Percentiles rank a stretch among this genome's conserved stretches.
Evolutionary conservation across 192 early-diverging fungal genomes (phyloP).

Genomic region (Rhizophagus sp.): DNA sequence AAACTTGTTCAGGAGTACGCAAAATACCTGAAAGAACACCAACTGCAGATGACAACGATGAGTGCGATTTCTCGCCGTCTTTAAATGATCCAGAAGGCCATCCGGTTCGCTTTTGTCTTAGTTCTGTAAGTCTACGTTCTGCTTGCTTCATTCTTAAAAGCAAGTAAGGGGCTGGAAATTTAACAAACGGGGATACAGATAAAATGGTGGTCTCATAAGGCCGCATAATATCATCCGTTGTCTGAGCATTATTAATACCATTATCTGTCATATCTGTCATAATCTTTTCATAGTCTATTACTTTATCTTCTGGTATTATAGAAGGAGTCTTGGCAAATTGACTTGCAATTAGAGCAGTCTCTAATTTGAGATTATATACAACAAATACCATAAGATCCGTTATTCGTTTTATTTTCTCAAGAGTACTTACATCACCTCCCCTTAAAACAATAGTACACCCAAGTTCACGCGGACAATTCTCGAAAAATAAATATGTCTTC

Average conservation of each 20-base stretch:
- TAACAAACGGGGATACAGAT: constrained; percentile 87
- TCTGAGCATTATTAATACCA: constrained; percentile 15
- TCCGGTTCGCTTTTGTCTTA: neutral
- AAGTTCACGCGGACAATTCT: constrained; percentile 75
- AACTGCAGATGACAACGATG: neutral
- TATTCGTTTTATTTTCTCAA: constrained; percentile 80
- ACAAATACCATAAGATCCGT: constrained; percentile 83
- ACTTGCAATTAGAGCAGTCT: constrained; percentile 76
- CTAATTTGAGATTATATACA: constrained; percentile 85
- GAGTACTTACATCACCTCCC: constrained; percentile 67
- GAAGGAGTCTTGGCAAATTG: constrained; percentile 66
- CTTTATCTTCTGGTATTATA: constrained; percentile 5
- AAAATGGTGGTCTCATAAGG: constrained; percentile 73
- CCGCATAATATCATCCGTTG: constrained; percentile 31
- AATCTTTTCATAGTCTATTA: constrained; percentile 3
- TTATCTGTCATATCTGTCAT: constrained; percentile 17
- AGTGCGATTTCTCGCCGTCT: constrained; percentile 16
- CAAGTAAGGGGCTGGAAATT: constrained; percentile 83
- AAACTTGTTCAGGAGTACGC: constrained; percentile 32
- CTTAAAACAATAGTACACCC: constrained; percentile 90
- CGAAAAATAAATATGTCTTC: constrained; percentile 88
- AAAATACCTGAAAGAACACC: constrained; percentile 30
- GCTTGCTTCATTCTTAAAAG: constrained; percentile 64
- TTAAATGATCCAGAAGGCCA: constrained; percentile 6
- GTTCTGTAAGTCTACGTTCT: constrained; percentile 32